Base-by-base conservation (phyloP, 495 filamentous ascomycete species). In the Penicillium ucsense region DNA sequence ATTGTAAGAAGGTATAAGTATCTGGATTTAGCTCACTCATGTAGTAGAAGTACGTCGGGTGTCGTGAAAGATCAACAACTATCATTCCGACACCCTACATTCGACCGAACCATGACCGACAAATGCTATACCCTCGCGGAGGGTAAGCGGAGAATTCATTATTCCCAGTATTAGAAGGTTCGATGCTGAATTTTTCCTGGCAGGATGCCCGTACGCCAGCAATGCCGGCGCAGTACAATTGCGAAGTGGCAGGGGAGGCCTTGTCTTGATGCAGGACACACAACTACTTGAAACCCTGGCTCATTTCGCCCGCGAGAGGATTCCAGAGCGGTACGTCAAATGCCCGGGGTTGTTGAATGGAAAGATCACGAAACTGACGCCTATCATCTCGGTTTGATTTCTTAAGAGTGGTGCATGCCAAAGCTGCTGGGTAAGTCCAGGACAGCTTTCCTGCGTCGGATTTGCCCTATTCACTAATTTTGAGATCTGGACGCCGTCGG, bases 271-370 rank as follows among this genome's bases (percentile, higher is more conserved):
- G 5, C 61, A 61, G 28, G 63, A 60, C 35, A 69, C 62, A 3
- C 62, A 63, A 10, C 47, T 76, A 8, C 66, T 76, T 34, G 73
- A 77, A 45, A 66, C 70, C 1, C 48, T 82, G 31, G 69, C 72
- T 3, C 80, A 81, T 58, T 82, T 82, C 53, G 70, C 75, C 43
- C 72, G 78, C n/a, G 79, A 83, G 47, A 57, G 68, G 35, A 71
- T 70, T 35, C 66, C 65, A 0, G 68, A 71, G 38, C 56, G 72
- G 65, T 67, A 70, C 3, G n/a, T 7, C 8, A 34, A 34, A 4
- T 41, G 31, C 5, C 12, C 4, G 10, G 38, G 1, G 41, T 20
- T 44, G 41, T 20, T 31, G 6, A 30, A 31, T 10, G n/a, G 3
- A 29, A n/a, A 12, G 5, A 41, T 31, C 3, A 20, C 20, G 20